Evolutionary conservation across 2,329 filamentous ascomycete genomes (phyloP).

Genomic region (Cyphellophora europaea): DNA sequence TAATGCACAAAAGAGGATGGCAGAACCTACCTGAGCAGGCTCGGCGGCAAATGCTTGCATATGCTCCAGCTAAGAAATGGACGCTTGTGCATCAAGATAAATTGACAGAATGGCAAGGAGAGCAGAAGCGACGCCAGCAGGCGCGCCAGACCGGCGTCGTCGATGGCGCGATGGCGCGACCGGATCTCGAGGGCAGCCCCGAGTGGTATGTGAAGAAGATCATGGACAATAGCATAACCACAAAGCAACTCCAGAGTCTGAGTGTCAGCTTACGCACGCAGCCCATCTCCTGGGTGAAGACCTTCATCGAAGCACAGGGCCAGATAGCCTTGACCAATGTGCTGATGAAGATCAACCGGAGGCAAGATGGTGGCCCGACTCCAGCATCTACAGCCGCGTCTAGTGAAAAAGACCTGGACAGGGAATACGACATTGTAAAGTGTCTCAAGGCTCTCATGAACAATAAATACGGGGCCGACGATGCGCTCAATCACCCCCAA

Average conservation of each 20-base stretch:
- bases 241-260: constrained; percentile 84
- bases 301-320: constrained; percentile 94
- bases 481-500: constrained; percentile 82
- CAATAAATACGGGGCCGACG: constrained; percentile 97
- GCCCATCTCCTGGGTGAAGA: constrained; percentile 93
- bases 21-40: constrained; percentile 94
- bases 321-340: constrained; percentile 93
- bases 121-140: constrained; percentile 77
- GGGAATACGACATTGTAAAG: constrained; percentile 95
- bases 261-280: constrained; percentile 93
- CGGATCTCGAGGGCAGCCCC: constrained; percentile 89
- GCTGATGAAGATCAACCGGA: constrained; percentile 85
- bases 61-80: constrained; percentile 94
- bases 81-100: constrained; percentile 92
- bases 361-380: constrained; percentile 64
- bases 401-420: constrained; percentile 72
- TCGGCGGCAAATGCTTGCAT: constrained; percentile 88
- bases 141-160: constrained; percentile 60
- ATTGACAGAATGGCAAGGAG: constrained; percentile 84
- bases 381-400: constrained; percentile 48
- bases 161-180: constrained; percentile 55
- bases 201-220: constrained; percentile 98
- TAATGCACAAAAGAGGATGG: constrained; percentile 98
- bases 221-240: constrained; percentile 88
- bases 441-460: constrained; percentile 97